Evolutionary conservation across 495 filamentous ascomycete species (phyloP), one percentile per base, ranked within the genome.

Genomic region (Collariella sp.): DNA sequence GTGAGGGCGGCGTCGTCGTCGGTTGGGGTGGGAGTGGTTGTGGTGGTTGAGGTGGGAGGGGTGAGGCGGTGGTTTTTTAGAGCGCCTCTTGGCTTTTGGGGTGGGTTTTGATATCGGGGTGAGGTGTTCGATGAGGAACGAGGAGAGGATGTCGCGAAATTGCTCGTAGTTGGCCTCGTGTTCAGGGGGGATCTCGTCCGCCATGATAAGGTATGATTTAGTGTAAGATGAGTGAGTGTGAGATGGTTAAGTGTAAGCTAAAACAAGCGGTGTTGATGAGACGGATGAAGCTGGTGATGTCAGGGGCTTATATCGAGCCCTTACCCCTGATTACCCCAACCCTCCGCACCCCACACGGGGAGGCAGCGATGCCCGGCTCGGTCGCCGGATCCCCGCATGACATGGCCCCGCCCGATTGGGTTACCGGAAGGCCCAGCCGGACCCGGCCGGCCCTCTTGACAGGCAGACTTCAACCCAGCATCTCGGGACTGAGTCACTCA

Each of bases 91-190:
- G 20, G 64, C 43, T 38, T 65, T 68, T 62, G 67, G 69, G 47
- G 66, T 71, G 66, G 74, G 75, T 60, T 70, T 77, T 34, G 66
- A 41, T n/a, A 68, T 46, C 51, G 65, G 62, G 46, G 79, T 69
- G 51, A 79, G 76, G 52, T 76, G 81, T 46, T 78, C 71, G 51
- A 76, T 68, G 2, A 77, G 62, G 0, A 70, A 67, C 0, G 59
- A 63, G 1, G 75, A 72, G 58, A 78, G 71, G 61, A 79, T 84
- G 62, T 91, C 87, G 33, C 82, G 76, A 66, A 91, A 88, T 55
- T 81, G 68, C 29, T 79, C 74, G 67, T 86, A 88, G 61, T 89
- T 90, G 50, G 64, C 46, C 20, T 62, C 58, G 46, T 55, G 35
- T 15, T 54, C 55, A 2, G 76, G 70, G 16, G 18, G 31, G 23